Evolutionary conservation across 495 filamentous ascomycete species (phyloP).

Genomic region (Penicillium arizonense): DNA sequence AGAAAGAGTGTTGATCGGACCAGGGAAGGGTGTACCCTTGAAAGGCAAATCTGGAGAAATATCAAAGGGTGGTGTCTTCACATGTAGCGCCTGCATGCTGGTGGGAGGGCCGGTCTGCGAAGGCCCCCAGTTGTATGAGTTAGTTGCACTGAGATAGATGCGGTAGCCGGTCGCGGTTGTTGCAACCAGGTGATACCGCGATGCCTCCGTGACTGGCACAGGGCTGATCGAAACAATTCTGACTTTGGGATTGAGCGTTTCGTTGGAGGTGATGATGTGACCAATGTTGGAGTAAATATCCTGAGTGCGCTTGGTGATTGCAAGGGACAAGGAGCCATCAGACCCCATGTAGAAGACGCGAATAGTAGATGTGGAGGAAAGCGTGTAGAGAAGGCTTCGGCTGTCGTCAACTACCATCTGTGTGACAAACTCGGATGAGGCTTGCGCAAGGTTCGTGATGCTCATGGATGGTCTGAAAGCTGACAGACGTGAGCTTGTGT

Average conservation of each 20-base stretch:
- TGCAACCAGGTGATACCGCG: conserved; percentile 83
- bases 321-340: conserved; percentile 47
- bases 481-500: conserved; percentile 73
- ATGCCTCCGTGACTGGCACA: conserved; percentile 76
- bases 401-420: conserved; percentile 87
- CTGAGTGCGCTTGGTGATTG: conserved; percentile 54
- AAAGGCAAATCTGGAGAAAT: conserved; percentile 19
- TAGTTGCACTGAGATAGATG: conserved; percentile 87
- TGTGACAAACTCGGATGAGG: conserved; percentile 58
- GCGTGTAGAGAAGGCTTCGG: conserved; percentile 81
- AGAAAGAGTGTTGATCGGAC: conserved; percentile 46
- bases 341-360: conserved; percentile 76
- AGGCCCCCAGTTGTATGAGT: conserved; percentile 63
- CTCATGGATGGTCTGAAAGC: conserved; percentile 62
- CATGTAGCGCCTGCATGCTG: conserved; percentile 94
- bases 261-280: conserved; percentile 70
- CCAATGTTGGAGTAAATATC: conserved; percentile 66
- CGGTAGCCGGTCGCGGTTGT: conserved; percentile 88
- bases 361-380: conserved; percentile 82
- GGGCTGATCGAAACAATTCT: conserved; percentile 80
- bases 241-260: conserved; percentile 64
- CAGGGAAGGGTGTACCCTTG: conserved; percentile 25
- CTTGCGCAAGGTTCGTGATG: conserved; percentile 43
- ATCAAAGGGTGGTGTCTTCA: conserved; percentile 81
- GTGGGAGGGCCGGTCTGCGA: conserved; percentile 66